phyloP scores from a whole-genome alignment of 2,329 filamentous ascomycete species.

The Fonsecaea multimorphosa region DNA sequence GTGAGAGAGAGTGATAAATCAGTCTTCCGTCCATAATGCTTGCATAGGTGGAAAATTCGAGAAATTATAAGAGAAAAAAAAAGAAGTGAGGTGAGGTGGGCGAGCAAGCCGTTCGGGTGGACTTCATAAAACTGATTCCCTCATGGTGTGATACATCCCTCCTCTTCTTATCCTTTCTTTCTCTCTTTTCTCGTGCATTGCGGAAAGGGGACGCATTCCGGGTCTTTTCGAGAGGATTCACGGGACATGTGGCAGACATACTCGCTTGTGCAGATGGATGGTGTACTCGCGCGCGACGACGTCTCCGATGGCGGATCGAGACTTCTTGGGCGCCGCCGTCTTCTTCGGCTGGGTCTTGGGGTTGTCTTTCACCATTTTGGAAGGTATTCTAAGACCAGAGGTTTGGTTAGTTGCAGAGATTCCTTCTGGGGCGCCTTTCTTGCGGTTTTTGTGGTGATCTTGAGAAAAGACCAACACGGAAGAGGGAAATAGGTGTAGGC shows the following conservation, averaged over 20 bases:
- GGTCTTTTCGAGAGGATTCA: slow-evolving; percentile 23
- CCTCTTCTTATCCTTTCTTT: slow-evolving; percentile 11
- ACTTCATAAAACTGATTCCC: slow-evolving; percentile 73
- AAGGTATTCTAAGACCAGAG: slow-evolving; percentile 21
- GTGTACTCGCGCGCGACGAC: slow-evolving; percentile 99
- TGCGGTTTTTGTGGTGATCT: slow-evolving; percentile 1
- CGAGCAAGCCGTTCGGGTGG: slow-evolving; percentile 61
- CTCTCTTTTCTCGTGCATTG: not conserved
- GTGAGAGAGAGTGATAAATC: slow-evolving; percentile 51
- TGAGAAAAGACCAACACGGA: not conserved
- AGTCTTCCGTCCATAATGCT: slow-evolving; percentile 71
- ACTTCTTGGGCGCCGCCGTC: slow-evolving; percentile 72
- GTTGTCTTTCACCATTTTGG: slow-evolving; percentile 40
- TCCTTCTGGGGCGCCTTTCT: not conserved
- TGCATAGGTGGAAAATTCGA: slow-evolving; percentile 31
- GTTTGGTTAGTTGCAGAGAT: not conserved
- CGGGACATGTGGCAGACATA: slow-evolving; percentile 60
- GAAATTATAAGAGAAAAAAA: slow-evolving; percentile 34
- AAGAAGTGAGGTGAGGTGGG: not conserved
- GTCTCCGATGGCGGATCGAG: slow-evolving; percentile 95
- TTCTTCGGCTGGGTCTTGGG: slow-evolving; percentile 65
- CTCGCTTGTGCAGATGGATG: slow-evolving; percentile 99
- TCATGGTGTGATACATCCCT: slow-evolving; percentile 38
- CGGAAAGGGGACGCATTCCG: slow-evolving; percentile 17
- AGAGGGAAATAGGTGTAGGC: not conserved